Evolutionary conservation across 176 grass and related monocot genomes (phyloP).

Genomic region (Triticum urartu): DNA sequence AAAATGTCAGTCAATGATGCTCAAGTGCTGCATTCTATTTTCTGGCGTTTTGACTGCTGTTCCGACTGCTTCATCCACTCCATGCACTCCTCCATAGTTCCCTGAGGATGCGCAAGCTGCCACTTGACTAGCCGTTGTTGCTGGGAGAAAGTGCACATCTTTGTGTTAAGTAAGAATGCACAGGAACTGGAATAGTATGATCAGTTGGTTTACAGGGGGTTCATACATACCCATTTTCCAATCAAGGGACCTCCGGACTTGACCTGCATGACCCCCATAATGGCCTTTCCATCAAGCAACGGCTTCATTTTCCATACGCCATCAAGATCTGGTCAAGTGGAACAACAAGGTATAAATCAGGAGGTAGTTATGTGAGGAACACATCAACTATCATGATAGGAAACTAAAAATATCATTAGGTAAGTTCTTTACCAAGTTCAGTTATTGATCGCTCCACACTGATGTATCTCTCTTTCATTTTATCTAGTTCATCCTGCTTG

Average conservation of each 20-base stretch:
- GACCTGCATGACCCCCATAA: slow-evolving; percentile 75
- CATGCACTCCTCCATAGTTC: slow-evolving; percentile 67
- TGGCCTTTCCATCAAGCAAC: slow-evolving; percentile 85
- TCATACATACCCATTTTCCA: slow-evolving; percentile 72
- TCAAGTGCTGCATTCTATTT: slow-evolving; percentile 45
- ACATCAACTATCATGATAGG: not conserved
- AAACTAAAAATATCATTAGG: not conserved
- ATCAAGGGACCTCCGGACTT: slow-evolving; percentile 87
- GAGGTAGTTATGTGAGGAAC: not conserved
- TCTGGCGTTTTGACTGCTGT: slow-evolving; percentile 66
- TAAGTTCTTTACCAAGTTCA: slow-evolving; percentile 55
- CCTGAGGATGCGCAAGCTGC: slow-evolving; percentile 82
- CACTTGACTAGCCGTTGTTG: slow-evolving; percentile 83
- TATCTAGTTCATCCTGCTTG: slow-evolving; percentile 39
- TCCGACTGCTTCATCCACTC: slow-evolving; percentile 88
- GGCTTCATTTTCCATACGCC: slow-evolving; percentile 74
- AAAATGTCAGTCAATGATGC: not conserved
- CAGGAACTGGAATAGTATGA: not conserved
- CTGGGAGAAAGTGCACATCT: slow-evolving; percentile 31
- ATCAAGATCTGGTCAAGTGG: slow-evolving; percentile 56
- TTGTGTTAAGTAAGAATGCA: not conserved
- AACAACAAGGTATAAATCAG: not conserved
- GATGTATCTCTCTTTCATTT: slow-evolving; percentile 53
- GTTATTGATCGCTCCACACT: slow-evolving; percentile 50
- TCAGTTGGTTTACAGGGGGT: not conserved